Evolutionary conservation across 1,284 basidiomycete genomes (phyloP).

Genomic region (Microstroma glucosiphilum): DNA sequence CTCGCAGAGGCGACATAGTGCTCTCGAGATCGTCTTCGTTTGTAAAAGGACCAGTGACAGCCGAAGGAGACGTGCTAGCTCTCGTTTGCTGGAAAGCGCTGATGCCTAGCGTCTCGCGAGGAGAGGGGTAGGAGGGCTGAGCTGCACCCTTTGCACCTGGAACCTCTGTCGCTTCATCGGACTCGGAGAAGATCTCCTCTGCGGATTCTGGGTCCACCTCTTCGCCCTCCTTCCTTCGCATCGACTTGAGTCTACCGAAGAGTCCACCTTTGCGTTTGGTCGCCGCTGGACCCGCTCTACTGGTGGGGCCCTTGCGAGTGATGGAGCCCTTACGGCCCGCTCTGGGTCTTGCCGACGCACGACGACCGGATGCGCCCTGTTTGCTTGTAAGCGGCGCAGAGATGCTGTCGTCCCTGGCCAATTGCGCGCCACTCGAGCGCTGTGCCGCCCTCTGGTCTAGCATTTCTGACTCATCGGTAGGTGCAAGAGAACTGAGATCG

Average conservation of each 20-base stretch:
- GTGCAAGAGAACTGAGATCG: too few relatives aligned
- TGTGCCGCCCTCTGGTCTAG: too few relatives aligned
- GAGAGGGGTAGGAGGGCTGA: not conserved
- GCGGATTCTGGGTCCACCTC: not conserved
- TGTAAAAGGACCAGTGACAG: not conserved
- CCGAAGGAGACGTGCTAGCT: not conserved
- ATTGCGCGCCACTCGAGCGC: too few relatives aligned
- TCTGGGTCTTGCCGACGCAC: too few relatives aligned
- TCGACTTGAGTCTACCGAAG: not conserved
- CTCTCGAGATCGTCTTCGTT: not conserved
- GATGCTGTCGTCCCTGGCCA: too few relatives aligned
- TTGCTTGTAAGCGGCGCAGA: too few relatives aligned
- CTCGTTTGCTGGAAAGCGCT: not conserved
- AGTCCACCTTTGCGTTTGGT: not conserved
- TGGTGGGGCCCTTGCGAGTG: not conserved
- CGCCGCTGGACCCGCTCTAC: not conserved
- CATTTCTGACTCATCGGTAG: too few relatives aligned
- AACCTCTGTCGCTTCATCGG: too few relatives aligned
- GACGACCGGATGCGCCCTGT: too few relatives aligned
- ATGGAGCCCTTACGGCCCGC: not conserved
- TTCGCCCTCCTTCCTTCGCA: not conserved
- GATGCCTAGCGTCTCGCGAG: slow-evolving; percentile 3
- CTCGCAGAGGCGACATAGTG: not conserved
- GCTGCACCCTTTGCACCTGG: not conserved
- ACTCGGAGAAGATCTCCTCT: too few relatives aligned